Evolutionary conservation across 2,329 filamentous ascomycete species (phyloP).

Genomic region (Waltergamsia citrina): DNA sequence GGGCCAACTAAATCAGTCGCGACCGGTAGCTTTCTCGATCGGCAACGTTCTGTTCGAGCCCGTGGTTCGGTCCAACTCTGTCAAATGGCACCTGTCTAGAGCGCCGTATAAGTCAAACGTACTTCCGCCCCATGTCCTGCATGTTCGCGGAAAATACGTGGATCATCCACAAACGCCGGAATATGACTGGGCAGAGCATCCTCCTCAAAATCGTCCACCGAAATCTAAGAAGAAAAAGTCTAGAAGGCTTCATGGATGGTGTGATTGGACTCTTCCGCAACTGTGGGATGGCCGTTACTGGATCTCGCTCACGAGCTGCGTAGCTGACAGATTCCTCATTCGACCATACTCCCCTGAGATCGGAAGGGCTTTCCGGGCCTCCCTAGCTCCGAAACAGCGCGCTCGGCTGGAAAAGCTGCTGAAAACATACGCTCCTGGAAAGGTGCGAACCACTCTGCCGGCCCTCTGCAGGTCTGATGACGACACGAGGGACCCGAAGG

Average conservation of each 20-base stretch:
- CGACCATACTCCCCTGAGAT: conserved; percentile 34
- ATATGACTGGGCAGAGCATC: too few relatives aligned
- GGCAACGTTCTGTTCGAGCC: conserved; percentile 28
- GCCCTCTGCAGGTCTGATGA: conserved; percentile 39
- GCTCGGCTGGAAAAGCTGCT: conserved; percentile 30
- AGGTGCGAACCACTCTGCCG: conserved; percentile 45
- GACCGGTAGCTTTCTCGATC: conserved; percentile 28
- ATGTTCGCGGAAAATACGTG: not conserved
- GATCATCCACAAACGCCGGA: not conserved
- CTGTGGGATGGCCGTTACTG: conserved; percentile 56
- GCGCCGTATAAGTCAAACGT: conserved; percentile 32
- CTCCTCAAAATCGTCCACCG: not conserved
- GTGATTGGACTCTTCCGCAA: conserved; percentile 11
- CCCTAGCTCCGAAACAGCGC: conserved; percentile 22
- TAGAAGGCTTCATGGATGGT: conserved; percentile 11
- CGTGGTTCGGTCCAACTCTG: conserved; percentile 6
- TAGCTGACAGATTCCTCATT: conserved; percentile 21
- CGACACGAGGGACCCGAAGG: not conserved
- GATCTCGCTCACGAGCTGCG: conserved; percentile 21
- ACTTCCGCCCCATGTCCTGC: conserved; percentile 13
- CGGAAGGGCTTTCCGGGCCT: conserved; percentile 37
- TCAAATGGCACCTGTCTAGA: conserved; percentile 35
- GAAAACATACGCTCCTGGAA: conserved; percentile 40
- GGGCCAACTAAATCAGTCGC: conserved; percentile 8
- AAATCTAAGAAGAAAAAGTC: too few relatives aligned